Evolutionary conservation across 2,329 filamentous ascomycete genomes (phyloP), one percentile per base, ranked within the genome.

Genomic region (Trichoderma gracile): DNA sequence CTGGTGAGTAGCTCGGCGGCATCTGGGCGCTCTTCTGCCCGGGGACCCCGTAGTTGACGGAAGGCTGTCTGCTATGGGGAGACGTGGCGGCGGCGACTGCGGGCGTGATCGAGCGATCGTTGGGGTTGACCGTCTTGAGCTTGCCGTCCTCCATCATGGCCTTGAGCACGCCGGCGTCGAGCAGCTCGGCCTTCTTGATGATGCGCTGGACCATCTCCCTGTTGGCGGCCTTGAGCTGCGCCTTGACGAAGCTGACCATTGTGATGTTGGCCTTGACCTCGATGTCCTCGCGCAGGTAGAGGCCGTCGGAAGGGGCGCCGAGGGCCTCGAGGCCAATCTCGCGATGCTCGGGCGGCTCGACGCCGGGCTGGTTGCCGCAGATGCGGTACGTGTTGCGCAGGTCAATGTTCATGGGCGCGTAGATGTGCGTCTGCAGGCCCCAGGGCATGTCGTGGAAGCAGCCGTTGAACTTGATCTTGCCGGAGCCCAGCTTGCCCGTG

Each of bases 381-480:
- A 91, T 86, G 71, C 84, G 82, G 74, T 89, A 91, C 69, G 84
- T 89, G 77, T 87, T 88, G 67, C 88, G 82, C 73, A 90, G 75
- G 72, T 91, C 88, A 58, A 89, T 81, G 67, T 82, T 84, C 73
- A 89, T 82, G 38, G 88, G 88, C 47, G 86, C 87, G 72, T 90
- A 90, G 59, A 87, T 86, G 77, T 91, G 88, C 10, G 86, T 89
- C 77, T 91, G 88, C 65, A 91, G 77, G 3, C 88, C 88, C 84
- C 86, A 89, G 3, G 88, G 86, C 80, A 89, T 85, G 73, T 90
- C 83, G 72, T 91, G 88, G 73, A 91, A 91, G 72, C 87, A 89
- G 66, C 86, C 88, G 66, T 86, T 89, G 78, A 91, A 91, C 53
- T 80, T 82, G 75, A 91, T 88, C 71, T 85, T 84, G 72, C 86